Evolutionary conservation across 148 eudicot species (phyloP), one percentile per base, ranked within the genome.

Genomic region (Amaranthus palmeri): DNA sequence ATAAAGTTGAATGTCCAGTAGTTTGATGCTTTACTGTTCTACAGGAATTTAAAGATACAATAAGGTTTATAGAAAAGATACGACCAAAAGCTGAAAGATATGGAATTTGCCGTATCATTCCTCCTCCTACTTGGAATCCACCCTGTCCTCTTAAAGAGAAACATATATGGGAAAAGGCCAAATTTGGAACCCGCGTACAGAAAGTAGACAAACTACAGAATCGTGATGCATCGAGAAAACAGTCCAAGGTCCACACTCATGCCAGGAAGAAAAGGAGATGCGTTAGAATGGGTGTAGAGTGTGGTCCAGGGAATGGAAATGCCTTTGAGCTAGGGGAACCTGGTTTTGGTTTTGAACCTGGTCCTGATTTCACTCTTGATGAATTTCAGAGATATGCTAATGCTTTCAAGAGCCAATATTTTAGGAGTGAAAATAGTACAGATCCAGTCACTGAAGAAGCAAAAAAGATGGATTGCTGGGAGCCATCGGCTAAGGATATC

Each of bases 91-190:
- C 99, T 40, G 99, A 96, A 83, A 73, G 64, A 47, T 96, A 86
- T 81, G 99, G 99, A 51, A 96, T 96, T 64, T 96, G 97, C 66
- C 96, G 99, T 42, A 90, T 96, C 62, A 84, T 92, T 75, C 99
- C 99, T 75, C 97, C 97, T 72, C 70, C 97, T 75, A 77, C 96
- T 49, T 96, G 99, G 97, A 90, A 83, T 81, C 91, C 96, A 78
- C 89, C 97, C 61, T 96, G 90, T 70, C 89, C 78, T 81, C 84
- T 96, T 36, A 87, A 82, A 72, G 83, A 88, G 65, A 87, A 77
- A 52, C 72, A 72, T 71, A 75, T 80, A 67, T 96, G 97, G 99
- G 99, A 92, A 60, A 77, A n/a, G 66, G 86, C 96, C 12, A 83
- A 78, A 67, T 92, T 96, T 76, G 61, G 80, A 52, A 92, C 99